Conservation (phyloP, 2,329 filamentous ascomycete species). For the Alternaria consortialis region DNA sequence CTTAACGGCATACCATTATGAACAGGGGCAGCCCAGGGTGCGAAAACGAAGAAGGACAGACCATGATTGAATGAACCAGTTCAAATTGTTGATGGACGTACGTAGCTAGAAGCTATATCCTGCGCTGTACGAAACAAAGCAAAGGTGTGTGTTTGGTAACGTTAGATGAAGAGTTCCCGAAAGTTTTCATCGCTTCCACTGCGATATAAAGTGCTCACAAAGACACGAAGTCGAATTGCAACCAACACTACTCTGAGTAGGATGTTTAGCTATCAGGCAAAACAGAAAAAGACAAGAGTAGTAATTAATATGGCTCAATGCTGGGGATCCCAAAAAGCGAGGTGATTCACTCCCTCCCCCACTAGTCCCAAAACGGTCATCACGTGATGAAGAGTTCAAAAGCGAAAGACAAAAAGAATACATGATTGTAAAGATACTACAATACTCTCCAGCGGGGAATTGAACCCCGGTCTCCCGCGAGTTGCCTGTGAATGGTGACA, state of each 20-base stretch:
- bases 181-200: not conserved
- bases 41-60: not conserved
- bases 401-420: not conserved
- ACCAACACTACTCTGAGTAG: no score
- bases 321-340: no score
- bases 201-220: not conserved
- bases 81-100: not conserved
- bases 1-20: not conserved
- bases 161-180: not conserved
- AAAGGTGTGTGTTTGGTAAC: not conserved
- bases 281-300: not conserved
- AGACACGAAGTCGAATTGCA: not conserved
- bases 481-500: not conserved
- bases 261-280: not conserved
- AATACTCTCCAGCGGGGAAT: constrained; percentile 1
- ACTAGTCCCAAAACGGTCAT: no score
- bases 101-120: not conserved
- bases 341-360: no score
- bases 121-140: not conserved
- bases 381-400: not conserved
- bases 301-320: no score
- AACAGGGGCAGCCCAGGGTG: not conserved
- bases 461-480: constrained; percentile 5
- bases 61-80: not conserved
- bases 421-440: not conserved